phyloP scores from a whole-genome alignment of 148 eudicot genomes.

The Bassia scoparia region DNA sequence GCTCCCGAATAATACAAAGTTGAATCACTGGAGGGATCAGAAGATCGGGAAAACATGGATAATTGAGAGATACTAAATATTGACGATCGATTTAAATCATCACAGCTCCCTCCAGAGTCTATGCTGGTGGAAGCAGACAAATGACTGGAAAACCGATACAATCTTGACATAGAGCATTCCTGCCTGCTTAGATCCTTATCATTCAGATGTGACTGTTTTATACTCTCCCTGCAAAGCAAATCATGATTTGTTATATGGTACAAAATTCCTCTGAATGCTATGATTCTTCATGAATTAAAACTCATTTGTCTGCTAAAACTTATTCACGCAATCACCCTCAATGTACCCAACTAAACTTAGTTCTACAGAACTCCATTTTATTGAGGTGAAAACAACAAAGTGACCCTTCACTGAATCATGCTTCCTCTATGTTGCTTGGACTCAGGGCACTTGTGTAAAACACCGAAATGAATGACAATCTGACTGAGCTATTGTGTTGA shows the following conservation, averaged over 20 bases:
- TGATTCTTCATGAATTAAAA: too few relatives aligned
- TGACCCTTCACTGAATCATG: too few relatives aligned
- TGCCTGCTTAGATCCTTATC: background rate
- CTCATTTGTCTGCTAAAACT: too few relatives aligned
- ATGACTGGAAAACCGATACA: slow-evolving; percentile 21
- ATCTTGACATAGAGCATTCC: slow-evolving; percentile 10
- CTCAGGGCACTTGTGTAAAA: too few relatives aligned
- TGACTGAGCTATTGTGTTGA: too few relatives aligned
- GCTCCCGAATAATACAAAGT: slow-evolving; percentile 13
- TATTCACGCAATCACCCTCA: too few relatives aligned
- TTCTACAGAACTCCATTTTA: too few relatives aligned
- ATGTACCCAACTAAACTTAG: too few relatives aligned
- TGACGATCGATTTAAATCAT: slow-evolving; percentile 21
- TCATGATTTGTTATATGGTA: background rate
- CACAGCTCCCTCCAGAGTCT: slow-evolving; percentile 28
- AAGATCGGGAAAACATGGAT: slow-evolving; percentile 19
- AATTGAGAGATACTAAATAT: slow-evolving; percentile 30
- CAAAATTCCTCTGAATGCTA: too few relatives aligned
- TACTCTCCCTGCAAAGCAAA: slow-evolving; percentile 29
- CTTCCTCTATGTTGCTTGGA: too few relatives aligned
- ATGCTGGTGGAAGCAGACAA: slow-evolving; percentile 17
- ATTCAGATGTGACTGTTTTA: slow-evolving; percentile 6
- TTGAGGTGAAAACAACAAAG: too few relatives aligned
- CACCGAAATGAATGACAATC: too few relatives aligned
- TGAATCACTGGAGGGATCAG: slow-evolving; percentile 9